Evolutionary conservation across 371 early-diverging fungal species (phyloP), one percentile per base, ranked within the genome.

Genomic region (Dinochytrium kinnereticum): DNA sequence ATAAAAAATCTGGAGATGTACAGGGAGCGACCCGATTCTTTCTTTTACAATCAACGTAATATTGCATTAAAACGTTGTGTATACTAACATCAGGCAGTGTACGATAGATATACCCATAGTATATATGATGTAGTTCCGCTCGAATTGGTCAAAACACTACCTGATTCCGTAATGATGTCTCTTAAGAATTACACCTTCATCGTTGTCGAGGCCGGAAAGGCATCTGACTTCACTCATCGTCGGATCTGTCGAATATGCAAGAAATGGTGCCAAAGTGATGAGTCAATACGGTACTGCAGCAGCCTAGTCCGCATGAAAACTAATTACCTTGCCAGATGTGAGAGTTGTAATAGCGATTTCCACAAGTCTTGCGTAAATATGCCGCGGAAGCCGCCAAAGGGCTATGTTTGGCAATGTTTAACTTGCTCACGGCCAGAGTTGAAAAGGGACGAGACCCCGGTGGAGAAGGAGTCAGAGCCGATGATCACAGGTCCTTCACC

Each of bases 41-140:
- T 94, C 78, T 95, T 91, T 76, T 96, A 92, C 78, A 82, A 87
- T 70, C 94, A 93, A 75, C 84, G 80, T 80, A 64, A 67, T 74
- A 33, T 64, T 13, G 24, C 26, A 26, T 53, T 7, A 13, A 34
- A 3, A 3, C 40, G 19, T 44, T 50, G 39, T 7, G 0, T 1
- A 24, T 28, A 39, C 37, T 53, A 24, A 17, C 1, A 26, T 17
- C 64, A 51, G 19, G 28, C 61, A 80, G 80, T 95, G 28, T 96
- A 91, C 75, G 96, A 96, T 77, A 88, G 95, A 30, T 95, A 93
- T 81, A 95, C 92, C 49, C 92, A 90, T 64, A 91, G 94, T 21
- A 84, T 94, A 24, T 95, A 93, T 78, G 96, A 96, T 73, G 92
- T 95, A 1, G 80, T 95, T 1, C 94, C 96, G 0, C 87, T 91